Base-by-base conservation (phyloP, 257 asterid species). In the Hygrophila difformis region DNA sequence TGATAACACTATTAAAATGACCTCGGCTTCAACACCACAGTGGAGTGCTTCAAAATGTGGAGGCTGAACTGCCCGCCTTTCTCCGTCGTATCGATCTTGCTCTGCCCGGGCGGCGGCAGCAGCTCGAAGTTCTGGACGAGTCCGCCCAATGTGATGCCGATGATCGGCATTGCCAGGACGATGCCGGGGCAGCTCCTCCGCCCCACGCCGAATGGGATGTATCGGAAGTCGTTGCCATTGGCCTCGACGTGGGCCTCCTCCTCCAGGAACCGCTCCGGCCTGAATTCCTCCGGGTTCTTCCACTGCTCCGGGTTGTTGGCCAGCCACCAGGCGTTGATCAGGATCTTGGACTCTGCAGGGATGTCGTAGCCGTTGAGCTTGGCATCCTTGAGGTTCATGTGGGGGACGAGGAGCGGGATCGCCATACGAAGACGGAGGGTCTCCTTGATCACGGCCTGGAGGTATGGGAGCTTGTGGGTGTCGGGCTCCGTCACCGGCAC, bases 161-260 rank as follows among this genome's bases (percentile, higher is more conserved):
- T 70, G 19, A 81, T 70, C n/a, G 93, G 84, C 71, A 81, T 26
- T 0, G 93, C 87, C 2, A 75, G 75, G 18, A 81, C 67, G 4
- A 77, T 81, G 23, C 93, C 93, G 0, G 93, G 93, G 65, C 93
- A 81, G 62, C 93, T 81, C 61, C 88, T 72, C 68, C 87, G 50
- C 0, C 93, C 93, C 11, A 75, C 84, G 0, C 93, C 83, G 10
- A 82, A 82, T 0, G 88, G 93, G 11, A 75, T 66, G 38, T 70
- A 82, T 18, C 80, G 43, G 41, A 78, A 78, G 60, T 78, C 93
- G 5, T 82, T 82, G 7, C 93, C 93, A 6, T 57, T 78, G 20
- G 85, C 78, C 56, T 82, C 93, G 4, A 82, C 83, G 41, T 82
- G 72, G 0, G 79, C 51, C 61, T 82, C 93, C 74, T 82, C 93